Conservation (phyloP, 441 rosid genomes). For the Hura crepitans region DNA sequence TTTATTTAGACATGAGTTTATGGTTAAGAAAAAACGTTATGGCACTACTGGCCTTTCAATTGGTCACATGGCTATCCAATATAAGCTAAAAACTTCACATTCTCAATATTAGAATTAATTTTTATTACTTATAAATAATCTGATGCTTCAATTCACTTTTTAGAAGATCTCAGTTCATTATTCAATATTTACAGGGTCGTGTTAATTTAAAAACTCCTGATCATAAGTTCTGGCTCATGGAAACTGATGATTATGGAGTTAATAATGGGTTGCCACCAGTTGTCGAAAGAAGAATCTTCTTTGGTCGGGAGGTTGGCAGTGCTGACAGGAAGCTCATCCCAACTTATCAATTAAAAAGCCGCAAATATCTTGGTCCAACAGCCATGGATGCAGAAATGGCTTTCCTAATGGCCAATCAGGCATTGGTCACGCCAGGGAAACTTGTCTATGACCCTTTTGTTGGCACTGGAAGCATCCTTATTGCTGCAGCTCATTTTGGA, state of each 20-base stretch:
- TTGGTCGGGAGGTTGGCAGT: slow-evolving; percentile 86
- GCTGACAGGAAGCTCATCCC: slow-evolving; percentile 91
- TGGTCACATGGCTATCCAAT: not conserved
- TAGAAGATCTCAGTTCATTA: not conserved
- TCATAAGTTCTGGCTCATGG: slow-evolving; percentile 78
- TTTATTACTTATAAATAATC: not conserved
- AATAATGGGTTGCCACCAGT: slow-evolving; percentile 92
- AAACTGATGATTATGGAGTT: slow-evolving; percentile 70
- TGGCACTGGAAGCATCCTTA: slow-evolving; percentile 94
- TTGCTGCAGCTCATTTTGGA: slow-evolving; percentile 91
- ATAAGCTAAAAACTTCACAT: not conserved
- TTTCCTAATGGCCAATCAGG: slow-evolving; percentile 96
- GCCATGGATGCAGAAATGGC: slow-evolving; percentile 99
- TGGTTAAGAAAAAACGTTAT: too few relatives aligned
- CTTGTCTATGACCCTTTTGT: slow-evolving; percentile 93
- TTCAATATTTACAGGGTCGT: slow-evolving; percentile 49
- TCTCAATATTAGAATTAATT: not conserved
- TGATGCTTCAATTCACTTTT: not conserved
- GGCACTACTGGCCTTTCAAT: not conserved
- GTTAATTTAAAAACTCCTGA: slow-evolving; percentile 74
- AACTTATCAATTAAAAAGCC: slow-evolving; percentile 80
- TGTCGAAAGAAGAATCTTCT: slow-evolving; percentile 61
- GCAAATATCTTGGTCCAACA: slow-evolving; percentile 93
- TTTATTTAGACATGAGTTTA: not conserved
- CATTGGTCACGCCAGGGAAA: slow-evolving; percentile 65